These are phyloP conservation scores for Diaporthe caulivora DNA, from an alignment of 2,329 filamentous ascomycete species.

Conservation along the genomic window DNA sequence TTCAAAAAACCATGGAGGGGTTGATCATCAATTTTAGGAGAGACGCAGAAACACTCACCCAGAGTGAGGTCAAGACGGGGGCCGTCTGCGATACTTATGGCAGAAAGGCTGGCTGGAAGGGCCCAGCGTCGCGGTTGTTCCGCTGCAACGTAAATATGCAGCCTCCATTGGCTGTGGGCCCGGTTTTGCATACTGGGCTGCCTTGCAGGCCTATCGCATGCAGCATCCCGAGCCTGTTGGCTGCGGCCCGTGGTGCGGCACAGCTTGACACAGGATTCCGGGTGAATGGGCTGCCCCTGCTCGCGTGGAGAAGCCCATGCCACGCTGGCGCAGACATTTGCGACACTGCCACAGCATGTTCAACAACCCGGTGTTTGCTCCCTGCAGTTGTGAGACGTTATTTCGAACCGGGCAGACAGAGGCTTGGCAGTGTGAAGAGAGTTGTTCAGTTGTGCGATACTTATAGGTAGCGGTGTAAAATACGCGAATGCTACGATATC, in stretches of 20 bases:
- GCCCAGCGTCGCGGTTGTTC: conserved; percentile 6
- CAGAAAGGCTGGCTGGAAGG: neutral
- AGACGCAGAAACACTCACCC: no score
- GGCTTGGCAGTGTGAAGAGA: neutral
- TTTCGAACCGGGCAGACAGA: neutral
- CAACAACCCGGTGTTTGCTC: neutral
- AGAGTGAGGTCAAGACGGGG: no score
- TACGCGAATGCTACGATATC: neutral
- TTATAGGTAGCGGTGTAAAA: neutral
- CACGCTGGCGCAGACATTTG: conserved; percentile 4
- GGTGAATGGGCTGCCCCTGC: neutral
- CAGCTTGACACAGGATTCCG: neutral
- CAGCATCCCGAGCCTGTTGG: conserved; percentile 25
- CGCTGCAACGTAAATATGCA: neutral
- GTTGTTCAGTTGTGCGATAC: neutral
- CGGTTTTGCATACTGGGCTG: conserved; percentile 5
- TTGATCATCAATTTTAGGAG: no score
- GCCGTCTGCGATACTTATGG: neutral
- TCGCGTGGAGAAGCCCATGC: neutral
- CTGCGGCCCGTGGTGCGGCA: conserved; percentile 11
- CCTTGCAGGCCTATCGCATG: conserved; percentile 20
- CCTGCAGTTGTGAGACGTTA: neutral
- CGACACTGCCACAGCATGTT: neutral
- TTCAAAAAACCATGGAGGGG: no score
- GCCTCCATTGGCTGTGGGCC: conserved; percentile 7